phyloP scores from a whole-genome alignment of 2,329 filamentous ascomycete genomes.

The Trichoderma afroharzianum region DNA sequence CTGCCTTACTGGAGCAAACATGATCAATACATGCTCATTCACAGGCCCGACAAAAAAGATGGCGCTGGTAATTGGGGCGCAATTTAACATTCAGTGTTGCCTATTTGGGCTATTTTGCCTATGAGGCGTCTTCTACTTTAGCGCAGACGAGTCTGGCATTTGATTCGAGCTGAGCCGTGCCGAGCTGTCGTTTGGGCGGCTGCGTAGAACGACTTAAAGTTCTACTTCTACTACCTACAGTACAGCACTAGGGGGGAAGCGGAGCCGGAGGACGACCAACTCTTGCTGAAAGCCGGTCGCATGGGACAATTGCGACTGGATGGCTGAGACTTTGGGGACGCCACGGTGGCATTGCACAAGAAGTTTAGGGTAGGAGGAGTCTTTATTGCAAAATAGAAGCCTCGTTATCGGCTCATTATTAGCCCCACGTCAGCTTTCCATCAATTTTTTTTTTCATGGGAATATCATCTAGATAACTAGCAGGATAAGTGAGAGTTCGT shows the following conservation, averaged over 20 bases:
- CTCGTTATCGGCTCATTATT: neutral
- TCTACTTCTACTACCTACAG: neutral
- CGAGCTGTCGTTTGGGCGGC: too few relatives aligned
- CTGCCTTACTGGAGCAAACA: neutral
- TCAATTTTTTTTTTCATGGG: neutral
- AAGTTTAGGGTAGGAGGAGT: neutral
- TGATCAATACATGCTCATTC: neutral
- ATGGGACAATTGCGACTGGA: neutral
- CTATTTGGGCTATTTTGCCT: neutral
- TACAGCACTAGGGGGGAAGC: neutral
- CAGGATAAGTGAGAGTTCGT: neutral
- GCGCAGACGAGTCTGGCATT: neutral
- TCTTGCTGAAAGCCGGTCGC: neutral
- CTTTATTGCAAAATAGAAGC: neutral
- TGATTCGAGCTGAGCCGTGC: neutral
- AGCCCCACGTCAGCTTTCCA: neutral
- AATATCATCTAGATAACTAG: neutral
- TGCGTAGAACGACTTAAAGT: neutral
- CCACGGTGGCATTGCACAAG: neutral
- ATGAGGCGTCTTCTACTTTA: too few relatives aligned
- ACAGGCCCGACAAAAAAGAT: neutral
- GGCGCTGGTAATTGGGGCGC: neutral
- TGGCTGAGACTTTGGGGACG: neutral
- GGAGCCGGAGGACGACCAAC: neutral
- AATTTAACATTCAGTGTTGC: neutral